These are phyloP conservation scores for Stachybotrys chlorohalonatus DNA, from an alignment of 2,329 filamentous ascomycete species.

Conservation along the genomic window DNA sequence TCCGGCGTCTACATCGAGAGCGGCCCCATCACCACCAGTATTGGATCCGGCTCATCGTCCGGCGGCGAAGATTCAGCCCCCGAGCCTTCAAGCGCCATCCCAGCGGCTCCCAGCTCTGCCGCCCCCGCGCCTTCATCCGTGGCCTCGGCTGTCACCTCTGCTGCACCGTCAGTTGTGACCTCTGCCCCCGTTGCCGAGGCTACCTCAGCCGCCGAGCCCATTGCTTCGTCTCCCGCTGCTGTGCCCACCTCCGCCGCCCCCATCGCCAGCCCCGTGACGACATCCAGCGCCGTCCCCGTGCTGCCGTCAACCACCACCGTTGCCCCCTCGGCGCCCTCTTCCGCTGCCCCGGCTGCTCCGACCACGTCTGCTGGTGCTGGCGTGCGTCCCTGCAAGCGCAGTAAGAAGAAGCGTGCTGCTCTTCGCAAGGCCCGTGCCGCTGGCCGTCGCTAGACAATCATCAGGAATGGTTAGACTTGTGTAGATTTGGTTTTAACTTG, in stretches of 20 bases:
- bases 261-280: neutral
- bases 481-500: neutral
- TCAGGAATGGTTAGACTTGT: neutral
- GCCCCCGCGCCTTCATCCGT: neutral
- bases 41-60: conserved; percentile 5
- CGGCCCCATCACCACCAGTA: conserved; percentile 19
- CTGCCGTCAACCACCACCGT: neutral
- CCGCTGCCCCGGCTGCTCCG: neutral
- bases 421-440: neutral
- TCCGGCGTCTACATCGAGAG: conserved; percentile 61
- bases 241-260: neutral
- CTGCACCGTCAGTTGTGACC: neutral
- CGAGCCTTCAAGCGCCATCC: neutral
- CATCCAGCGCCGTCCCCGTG: neutral
- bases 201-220: neutral
- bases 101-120: neutral
- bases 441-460: neutral
- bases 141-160: neutral
- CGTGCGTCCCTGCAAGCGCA: neutral
- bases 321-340: neutral
- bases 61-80: neutral
- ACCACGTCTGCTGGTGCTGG: neutral
- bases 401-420: neutral
- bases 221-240: neutral
- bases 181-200: neutral